A percentile compares a stretch with the other conserved stretches of the same genome.
Conservation (phyloP, 2,329 filamentous ascomycete species). For the Nothophaeocryptopus gaeumannii region DNA sequence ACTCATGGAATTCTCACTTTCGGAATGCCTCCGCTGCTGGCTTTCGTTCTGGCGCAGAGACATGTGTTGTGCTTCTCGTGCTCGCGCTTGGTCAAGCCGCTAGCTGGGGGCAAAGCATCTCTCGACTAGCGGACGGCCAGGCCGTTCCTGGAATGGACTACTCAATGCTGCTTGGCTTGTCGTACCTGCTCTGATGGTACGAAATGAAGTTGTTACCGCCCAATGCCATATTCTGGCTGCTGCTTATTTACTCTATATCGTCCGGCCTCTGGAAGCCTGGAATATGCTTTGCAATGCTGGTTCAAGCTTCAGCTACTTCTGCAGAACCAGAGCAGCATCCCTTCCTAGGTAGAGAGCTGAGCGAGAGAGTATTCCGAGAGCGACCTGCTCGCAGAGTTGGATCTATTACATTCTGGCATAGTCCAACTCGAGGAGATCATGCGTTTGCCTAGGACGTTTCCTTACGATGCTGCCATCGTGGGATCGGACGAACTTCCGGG, state of each 20-base stretch:
- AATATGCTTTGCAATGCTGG: slow-evolving; percentile 72
- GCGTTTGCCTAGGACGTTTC: slow-evolving; percentile 73
- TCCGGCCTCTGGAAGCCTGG: slow-evolving; percentile 80
- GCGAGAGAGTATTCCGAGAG: slow-evolving; percentile 75
- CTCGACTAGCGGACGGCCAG: slow-evolving; percentile 63
- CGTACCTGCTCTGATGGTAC: slow-evolving; percentile 73
- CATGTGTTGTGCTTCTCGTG: slow-evolving; percentile 76
- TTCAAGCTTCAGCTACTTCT: slow-evolving; percentile 77
- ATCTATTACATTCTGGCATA: slow-evolving; percentile 78
- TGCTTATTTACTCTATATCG: slow-evolving; percentile 79
- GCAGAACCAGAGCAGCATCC: slow-evolving; percentile 69
- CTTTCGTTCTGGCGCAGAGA: slow-evolving; percentile 75
- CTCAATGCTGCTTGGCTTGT: slow-evolving; percentile 75
- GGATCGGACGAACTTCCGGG: slow-evolving; percentile 41
- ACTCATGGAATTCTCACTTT: slow-evolving; percentile 75
- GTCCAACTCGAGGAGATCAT: slow-evolving; percentile 79
- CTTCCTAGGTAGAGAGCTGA: slow-evolving; percentile 66
- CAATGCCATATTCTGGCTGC: slow-evolving; percentile 79
- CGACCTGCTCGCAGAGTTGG: slow-evolving; percentile 74
- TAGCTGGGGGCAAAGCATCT: slow-evolving; percentile 67
- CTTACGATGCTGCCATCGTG: slow-evolving; percentile 62
- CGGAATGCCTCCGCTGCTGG: slow-evolving; percentile 70
- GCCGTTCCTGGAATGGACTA: slow-evolving; percentile 75
- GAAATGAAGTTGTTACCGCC: slow-evolving; percentile 72
- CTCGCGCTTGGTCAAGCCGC: slow-evolving; percentile 75